Base-by-base conservation (phyloP, 129 eudicot species). In the Mikania micrantha region DNA sequence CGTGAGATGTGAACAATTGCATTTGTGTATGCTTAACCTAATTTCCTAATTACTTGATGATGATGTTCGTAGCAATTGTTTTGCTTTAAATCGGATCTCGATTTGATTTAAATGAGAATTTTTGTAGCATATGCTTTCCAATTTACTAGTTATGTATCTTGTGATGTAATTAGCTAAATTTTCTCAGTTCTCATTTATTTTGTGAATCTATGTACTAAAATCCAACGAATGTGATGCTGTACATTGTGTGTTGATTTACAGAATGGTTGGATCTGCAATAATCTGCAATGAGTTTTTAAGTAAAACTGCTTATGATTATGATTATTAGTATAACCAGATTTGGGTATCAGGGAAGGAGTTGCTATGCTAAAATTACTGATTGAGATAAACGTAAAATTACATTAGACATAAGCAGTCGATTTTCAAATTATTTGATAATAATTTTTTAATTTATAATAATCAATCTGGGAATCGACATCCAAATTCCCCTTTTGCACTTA, bases 1-100 rank as follows among this genome's bases (percentile, higher is more conserved):
- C 38, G 16, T 35, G 67, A 34, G 59, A 75, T 75, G 61, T 67
- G 31, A 24, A 27, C 27, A 13, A 22, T 34, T 73, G 78, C 17
- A 16, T 52, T 53, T 38, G 22, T 6, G 17, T 35, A 16, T 52
- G 35, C 56, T 44, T 64, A 39, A 12, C 28, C 42, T 74, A 54
- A 56, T 31, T 58, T 57, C 24, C n/a, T 24, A 5, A 49, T 1
- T 73, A 36, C 19, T 36, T 38, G 27, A 50, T 63, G 64, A 11
- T 72, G 77, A 62, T 31, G 40, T 56, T 66, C 7, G 17, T 47
- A 11, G 45, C 35, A 25, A 15, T 4, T 47, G 58, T 25, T 42
- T 75, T 45, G 19, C 53, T 57, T 35, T 34, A 35, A 76, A 27
- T 38, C 22, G 64, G 80, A 68, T 76, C 75, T 60, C 29, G 67